Evolutionary conservation across 2,329 filamentous ascomycete species (phyloP).

Genomic region (Nigrospora osmanthi): DNA sequence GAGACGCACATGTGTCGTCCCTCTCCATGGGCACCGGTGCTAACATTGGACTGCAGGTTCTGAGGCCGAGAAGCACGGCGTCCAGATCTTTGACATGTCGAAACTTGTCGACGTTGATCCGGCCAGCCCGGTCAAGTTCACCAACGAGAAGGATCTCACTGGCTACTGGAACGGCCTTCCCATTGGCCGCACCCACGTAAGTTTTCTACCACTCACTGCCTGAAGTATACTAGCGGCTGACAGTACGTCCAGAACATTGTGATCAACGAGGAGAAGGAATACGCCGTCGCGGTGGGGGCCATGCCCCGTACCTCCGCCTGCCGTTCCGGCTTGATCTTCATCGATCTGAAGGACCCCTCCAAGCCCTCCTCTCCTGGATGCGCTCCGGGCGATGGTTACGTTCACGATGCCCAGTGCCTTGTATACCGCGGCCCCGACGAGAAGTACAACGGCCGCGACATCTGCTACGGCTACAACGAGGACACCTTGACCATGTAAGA

Average conservation of each 20-base stretch:
- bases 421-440: constrained; percentile 42
- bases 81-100: constrained; percentile 57
- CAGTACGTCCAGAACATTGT: constrained; percentile 41
- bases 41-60: constrained; percentile 13
- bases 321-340: constrained; percentile 36
- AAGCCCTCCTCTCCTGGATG: constrained; percentile 47
- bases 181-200: constrained; percentile 25
- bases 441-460: constrained; percentile 37
- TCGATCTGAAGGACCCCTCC: constrained; percentile 45
- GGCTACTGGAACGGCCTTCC: constrained; percentile 22
- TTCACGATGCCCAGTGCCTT: constrained; percentile 48
- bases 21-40: too few relatives aligned
- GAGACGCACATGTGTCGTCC: background rate
- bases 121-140: constrained; percentile 25
- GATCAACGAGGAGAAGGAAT: constrained; percentile 38
- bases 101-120: constrained; percentile 40
- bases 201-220: background rate
- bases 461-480: constrained; percentile 51
- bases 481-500: constrained; percentile 37
- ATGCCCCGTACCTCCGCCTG: constrained; percentile 33
- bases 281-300: constrained; percentile 36
- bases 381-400: constrained; percentile 46
- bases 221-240: background rate
- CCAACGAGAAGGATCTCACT: constrained; percentile 22
- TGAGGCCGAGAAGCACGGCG: constrained; percentile 40